Evolutionary conservation across 768 basidiomycete species (phyloP).

Genomic region (Amanita rubescens): DNA sequence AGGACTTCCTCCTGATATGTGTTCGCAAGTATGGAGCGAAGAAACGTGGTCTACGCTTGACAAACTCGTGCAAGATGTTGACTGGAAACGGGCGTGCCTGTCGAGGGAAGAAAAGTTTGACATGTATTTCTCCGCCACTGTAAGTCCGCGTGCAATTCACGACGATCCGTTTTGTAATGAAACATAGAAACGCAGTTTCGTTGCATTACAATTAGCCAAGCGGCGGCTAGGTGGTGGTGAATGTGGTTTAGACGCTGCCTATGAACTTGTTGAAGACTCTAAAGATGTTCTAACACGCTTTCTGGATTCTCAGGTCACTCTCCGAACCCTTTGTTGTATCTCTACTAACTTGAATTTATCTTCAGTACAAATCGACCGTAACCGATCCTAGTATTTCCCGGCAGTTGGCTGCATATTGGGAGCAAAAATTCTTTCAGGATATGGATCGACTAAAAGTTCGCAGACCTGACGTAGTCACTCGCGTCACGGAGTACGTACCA

Average conservation of each 20-base stretch:
- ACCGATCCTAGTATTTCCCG: conserved; percentile 84
- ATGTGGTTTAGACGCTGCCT: conserved; percentile 35
- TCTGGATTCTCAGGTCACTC: conserved; percentile 66
- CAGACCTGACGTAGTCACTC: conserved; percentile 84
- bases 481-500: conserved; percentile 95
- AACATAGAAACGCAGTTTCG: conserved; percentile 39
- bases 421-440: conserved; percentile 81
- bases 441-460: conserved; percentile 86
- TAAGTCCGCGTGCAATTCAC: conserved; percentile 29
- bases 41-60: conserved; percentile 51
- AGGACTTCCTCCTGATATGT: conserved; percentile 47
- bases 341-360: conserved; percentile 4
- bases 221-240: conserved; percentile 32
- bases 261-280: conserved; percentile 61
- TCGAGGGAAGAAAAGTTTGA: conserved; percentile 87
- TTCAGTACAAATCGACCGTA: conserved; percentile 69
- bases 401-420: conserved; percentile 81
- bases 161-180: conserved; percentile 8
- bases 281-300: conserved; percentile 33
- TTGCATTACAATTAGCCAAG: conserved; percentile 49
- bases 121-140: conserved; percentile 78
- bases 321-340: conserved; percentile 3
- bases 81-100: conserved; percentile 66
- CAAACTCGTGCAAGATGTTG: conserved; percentile 40
- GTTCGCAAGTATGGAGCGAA: conserved; percentile 41